Evolutionary conservation across 129 eudicot species (phyloP), one percentile per base, ranked within the genome.

Genomic region (Silybum marianum): DNA sequence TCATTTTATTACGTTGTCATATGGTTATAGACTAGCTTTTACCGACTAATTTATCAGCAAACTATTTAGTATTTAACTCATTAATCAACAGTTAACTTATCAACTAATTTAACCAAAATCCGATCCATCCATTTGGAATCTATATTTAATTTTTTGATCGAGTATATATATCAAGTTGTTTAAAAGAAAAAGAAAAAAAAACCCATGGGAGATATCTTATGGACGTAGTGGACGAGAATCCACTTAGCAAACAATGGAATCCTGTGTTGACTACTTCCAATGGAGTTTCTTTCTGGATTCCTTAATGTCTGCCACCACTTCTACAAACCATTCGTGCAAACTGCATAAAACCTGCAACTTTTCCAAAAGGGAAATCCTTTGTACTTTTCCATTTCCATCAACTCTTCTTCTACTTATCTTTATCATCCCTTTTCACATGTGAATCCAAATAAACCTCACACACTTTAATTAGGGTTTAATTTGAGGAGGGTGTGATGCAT

Each of bases 221-320:
- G 58, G 58, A 46, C 0, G 7, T 13, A 48, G 19, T 48, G 60
- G 60, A 14, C 4, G 6, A 48, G 19, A 48, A 48, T 13, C 60
- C 60, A 48, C 60, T 48, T 1, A 48, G 19, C 1, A 48, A 48
- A 48, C 60, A 48, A 48, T 48, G 60, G 60, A 48, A 48, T 48
- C 60, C 6, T 14, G 60, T 48, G 22, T 60, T 60, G 67, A 60
- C 24, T 60, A 60, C 7, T 48, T 48, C 60, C 19, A 48, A 48
- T 48, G 67, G 22, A 60, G 24, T 42, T 74, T 74, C 66, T 76
- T 76, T 78, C 42, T 46, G 82, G 82, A 78, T 48, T 25, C 82
- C 82, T 78, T 69, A 10, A 44, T 78, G 82, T 78, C 82, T 78
- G 75, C 82, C 82, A 78, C 82, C 44, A 68, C 34, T 34, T 11